Conservation (phyloP, 148 eudicot species). For the Pouteria glomerata region DNA sequence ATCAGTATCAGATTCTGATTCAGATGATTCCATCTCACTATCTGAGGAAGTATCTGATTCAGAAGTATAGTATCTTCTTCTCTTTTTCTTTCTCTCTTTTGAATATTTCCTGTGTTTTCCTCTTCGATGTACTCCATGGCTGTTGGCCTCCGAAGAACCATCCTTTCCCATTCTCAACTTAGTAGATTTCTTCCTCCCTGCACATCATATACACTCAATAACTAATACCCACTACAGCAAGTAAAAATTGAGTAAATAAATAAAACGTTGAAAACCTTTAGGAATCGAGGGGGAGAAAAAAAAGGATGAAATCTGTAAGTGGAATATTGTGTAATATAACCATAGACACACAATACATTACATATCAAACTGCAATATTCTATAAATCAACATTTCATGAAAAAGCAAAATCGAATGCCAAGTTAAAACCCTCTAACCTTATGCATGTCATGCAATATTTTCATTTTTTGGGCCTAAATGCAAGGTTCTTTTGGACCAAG, state of each 20-base stretch:
- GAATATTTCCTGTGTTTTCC: constrained; percentile 71
- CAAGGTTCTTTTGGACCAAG: no score
- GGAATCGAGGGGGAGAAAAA: background rate
- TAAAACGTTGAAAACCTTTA: background rate
- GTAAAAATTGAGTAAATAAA: background rate
- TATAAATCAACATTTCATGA: background rate
- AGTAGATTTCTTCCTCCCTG: constrained; percentile 56
- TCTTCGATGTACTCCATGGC: constrained; percentile 37
- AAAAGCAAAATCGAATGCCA: background rate
- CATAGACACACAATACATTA: background rate
- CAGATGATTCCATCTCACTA: constrained; percentile 59
- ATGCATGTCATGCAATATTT: no score
- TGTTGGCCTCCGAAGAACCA: constrained; percentile 30
- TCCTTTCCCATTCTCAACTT: constrained; percentile 51
- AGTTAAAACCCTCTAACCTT: background rate
- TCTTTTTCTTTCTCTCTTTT: constrained; percentile 52
- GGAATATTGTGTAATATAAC: background rate
- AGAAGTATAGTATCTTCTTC: constrained; percentile 63
- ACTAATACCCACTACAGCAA: background rate
- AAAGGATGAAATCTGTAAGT: background rate
- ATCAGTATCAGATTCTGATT: constrained; percentile 59
- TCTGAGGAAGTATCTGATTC: constrained; percentile 81
- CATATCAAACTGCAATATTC: background rate
- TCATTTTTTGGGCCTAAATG: no score
- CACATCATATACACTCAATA: constrained; percentile 10